These are phyloP conservation scores for Boletellus ananiceps DNA, from an alignment of 768 basidiomycete species.

Conservation along the genomic window DNA sequence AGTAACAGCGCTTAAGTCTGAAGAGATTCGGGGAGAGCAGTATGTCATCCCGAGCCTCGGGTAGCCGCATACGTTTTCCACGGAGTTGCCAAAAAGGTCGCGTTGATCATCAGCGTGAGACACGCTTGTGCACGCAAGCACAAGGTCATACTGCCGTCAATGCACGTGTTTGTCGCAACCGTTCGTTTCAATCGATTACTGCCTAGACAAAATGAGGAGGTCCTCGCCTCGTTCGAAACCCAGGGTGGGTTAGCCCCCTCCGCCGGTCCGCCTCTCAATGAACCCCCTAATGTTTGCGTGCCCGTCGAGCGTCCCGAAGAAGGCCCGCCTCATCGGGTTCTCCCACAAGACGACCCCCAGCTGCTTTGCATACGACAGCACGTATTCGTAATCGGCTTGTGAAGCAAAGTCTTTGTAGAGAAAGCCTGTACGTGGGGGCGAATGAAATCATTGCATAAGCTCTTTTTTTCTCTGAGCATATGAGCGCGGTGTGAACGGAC, in stretches of 20 bases:
- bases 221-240: not conserved
- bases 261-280: constrained; percentile 64
- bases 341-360: constrained; percentile 84
- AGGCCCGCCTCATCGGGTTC: constrained; percentile 63
- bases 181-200: constrained; percentile 6
- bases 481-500: constrained; percentile 38
- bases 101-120: constrained; percentile 15
- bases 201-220: constrained; percentile 2
- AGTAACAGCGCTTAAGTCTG: constrained; percentile 2
- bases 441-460: constrained; percentile 3
- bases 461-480: constrained; percentile 8
- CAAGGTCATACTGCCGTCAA: not conserved
- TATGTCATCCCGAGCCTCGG: constrained; percentile 16
- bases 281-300: constrained; percentile 76
- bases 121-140: not conserved
- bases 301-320: constrained; percentile 78
- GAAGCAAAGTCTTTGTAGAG: constrained; percentile 87
- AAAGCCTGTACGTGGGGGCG: constrained; percentile 51
- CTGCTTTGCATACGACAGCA: constrained; percentile 79
- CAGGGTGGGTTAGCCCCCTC: constrained; percentile 25
- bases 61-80: not conserved
- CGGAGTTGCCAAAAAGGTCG: not conserved
- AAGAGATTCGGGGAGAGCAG: too few species aligned
- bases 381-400: constrained; percentile 82
- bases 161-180: not conserved